phyloP scores from a whole-genome alignment of 345 rosid genomes.

The Orychophragmus violaceus region DNA sequence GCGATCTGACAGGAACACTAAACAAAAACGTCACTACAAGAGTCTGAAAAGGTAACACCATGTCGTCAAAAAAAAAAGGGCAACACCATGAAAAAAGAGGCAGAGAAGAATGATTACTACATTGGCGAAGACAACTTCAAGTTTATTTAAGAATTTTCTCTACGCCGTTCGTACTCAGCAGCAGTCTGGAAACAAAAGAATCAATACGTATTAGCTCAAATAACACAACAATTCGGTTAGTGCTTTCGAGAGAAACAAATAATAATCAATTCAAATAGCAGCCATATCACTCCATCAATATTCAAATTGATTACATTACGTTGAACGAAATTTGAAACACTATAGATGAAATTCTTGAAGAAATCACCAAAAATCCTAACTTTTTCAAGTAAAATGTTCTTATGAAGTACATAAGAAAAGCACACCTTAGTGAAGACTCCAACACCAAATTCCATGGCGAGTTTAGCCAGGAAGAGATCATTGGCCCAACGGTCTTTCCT shows the following conservation, averaged over 20 bases:
- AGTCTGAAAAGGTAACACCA: background rate
- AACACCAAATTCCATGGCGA: slow-evolving; percentile 81
- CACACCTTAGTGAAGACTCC: slow-evolving; percentile 87
- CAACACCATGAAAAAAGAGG: too few relatives aligned
- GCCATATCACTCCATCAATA: too few relatives aligned
- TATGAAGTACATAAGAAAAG: background rate
- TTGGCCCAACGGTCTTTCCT: slow-evolving; percentile 81
- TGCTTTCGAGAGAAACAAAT: too few relatives aligned
- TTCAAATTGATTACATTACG: background rate
- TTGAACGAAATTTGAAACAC: background rate
- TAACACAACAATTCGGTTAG: too few relatives aligned
- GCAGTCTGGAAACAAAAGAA: slow-evolving; percentile 53
- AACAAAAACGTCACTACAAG: background rate
- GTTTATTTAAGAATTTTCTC: slow-evolving; percentile 90
- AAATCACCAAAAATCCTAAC: background rate
- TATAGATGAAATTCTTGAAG: background rate
- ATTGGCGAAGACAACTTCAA: slow-evolving; percentile 86
- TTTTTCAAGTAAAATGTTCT: too few relatives aligned
- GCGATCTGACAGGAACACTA: background rate
- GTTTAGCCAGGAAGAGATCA: slow-evolving; percentile 84
- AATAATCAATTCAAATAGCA: too few relatives aligned
- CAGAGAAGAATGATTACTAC: slow-evolving; percentile 50
- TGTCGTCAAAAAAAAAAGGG: too few relatives aligned
- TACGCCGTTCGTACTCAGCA: slow-evolving; percentile 86
- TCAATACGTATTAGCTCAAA: background rate